A percentile compares a stretch with the other conserved stretches of the same genome.
Conservation (phyloP, 2,329 filamentous ascomycete species). For the Penicillium digitatum region DNA sequence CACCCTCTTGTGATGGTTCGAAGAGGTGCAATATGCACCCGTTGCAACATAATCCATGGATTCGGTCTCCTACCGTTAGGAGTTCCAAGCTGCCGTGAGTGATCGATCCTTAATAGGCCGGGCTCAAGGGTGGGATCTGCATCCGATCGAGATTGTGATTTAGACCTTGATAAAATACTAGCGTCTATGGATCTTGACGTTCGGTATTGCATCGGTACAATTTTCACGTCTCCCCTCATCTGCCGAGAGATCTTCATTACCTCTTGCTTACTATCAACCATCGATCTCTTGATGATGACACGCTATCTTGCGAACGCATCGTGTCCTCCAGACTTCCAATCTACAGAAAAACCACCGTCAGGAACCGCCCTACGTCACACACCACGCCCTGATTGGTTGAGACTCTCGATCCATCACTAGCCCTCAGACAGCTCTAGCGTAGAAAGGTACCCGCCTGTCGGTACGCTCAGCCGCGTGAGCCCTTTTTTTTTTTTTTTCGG, state of each 20-base stretch:
- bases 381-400: constrained; percentile 16
- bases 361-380: not conserved
- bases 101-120: constrained; percentile 23
- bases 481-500: not conserved
- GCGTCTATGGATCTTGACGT: not conserved
- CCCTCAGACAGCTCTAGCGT: not conserved
- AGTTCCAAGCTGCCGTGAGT: constrained; percentile 15
- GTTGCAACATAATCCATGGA: constrained; percentile 1
- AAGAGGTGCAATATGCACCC: not conserved
- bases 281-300: too few relatives aligned
- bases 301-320: too few relatives aligned
- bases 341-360: too few relatives aligned
- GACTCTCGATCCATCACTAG: constrained; percentile 21
- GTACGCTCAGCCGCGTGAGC: not conserved
- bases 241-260: too few relatives aligned
- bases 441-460: constrained; percentile 18
- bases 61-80: constrained; percentile 14
- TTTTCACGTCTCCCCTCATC: not conserved
- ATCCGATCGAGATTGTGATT: not conserved
- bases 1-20: too few relatives aligned
- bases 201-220: not conserved
- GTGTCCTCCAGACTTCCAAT: too few relatives aligned
- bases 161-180: not conserved
- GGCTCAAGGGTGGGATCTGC: constrained; percentile 8
- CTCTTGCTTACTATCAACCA: too few relatives aligned